Conservation (phyloP, 805 yeast genomes). For the Teunomyces gatunensis region DNA sequence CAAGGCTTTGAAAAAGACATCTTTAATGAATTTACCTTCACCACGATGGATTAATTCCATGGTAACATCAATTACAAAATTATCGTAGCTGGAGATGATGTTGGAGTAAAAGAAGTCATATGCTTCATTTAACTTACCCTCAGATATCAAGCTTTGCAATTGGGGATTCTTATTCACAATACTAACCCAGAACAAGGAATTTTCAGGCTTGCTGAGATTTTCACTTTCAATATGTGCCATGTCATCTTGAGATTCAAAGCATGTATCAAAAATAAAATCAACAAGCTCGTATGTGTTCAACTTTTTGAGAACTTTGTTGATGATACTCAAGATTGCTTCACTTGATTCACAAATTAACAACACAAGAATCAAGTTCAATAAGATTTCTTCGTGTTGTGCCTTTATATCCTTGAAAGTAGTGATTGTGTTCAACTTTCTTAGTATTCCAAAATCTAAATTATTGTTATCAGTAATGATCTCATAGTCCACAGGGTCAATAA, state of each 20-base stretch:
- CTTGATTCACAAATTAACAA: constrained; percentile 33
- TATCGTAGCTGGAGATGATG: constrained; percentile 17
- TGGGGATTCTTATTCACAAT: constrained; percentile 18
- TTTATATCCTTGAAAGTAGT: constrained; percentile 28
- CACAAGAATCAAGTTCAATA: constrained; percentile 28
- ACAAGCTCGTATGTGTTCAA: constrained; percentile 25
- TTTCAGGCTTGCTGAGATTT: constrained; percentile 16
- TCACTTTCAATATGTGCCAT: constrained; percentile 13
- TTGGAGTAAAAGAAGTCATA: constrained; percentile 24
- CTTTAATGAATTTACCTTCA: constrained; percentile 41
- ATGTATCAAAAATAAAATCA: constrained; percentile 24
- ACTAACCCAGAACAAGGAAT: constrained; percentile 32
- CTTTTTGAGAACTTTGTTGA: constrained; percentile 21
- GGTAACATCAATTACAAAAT: constrained; percentile 36
- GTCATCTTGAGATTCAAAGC: constrained; percentile 15
- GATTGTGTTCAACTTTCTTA: constrained; percentile 23
- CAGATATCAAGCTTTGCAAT: constrained; percentile 17
- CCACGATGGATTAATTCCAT: constrained; percentile 27
- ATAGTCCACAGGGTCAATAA: constrained; percentile 15
- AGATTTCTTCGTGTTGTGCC: constrained; percentile 25
- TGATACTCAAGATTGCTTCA: constrained; percentile 21
- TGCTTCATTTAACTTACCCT: constrained; percentile 19
- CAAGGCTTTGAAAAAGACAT: constrained; percentile 28
- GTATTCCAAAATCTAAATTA: constrained; percentile 13
- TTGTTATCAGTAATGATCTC: constrained; percentile 7